phyloP scores from a whole-genome alignment of 2,329 filamentous ascomycete genomes.

The Verticillium albo-atrum region DNA sequence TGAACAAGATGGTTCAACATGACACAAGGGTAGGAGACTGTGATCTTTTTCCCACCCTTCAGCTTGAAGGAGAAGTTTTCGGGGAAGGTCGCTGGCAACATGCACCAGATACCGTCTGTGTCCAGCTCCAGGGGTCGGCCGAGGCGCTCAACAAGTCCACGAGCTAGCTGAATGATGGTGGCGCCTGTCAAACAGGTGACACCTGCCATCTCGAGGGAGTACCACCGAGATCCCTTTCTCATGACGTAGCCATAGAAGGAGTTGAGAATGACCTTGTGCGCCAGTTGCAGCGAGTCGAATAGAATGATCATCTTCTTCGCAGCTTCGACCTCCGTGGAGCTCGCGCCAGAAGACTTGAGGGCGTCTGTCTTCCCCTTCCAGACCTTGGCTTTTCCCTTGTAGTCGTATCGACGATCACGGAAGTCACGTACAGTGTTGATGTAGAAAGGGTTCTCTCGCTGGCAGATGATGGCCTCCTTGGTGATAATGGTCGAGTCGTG shows the following conservation, averaged over 20 bases:
- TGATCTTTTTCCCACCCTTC: constrained; percentile 91
- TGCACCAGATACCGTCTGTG: constrained; percentile 99
- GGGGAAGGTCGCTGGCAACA: constrained; percentile 91
- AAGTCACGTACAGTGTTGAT: constrained; percentile 95
- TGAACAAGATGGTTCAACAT: constrained; percentile 99
- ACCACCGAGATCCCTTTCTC: constrained; percentile 98
- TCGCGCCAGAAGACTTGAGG: constrained; percentile 77
- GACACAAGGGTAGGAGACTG: constrained; percentile 96
- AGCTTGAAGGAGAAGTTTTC: constrained; percentile 94
- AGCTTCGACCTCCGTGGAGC: constrained; percentile 73
- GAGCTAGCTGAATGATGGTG: constrained; percentile 93
- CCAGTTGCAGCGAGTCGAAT: constrained; percentile 92
- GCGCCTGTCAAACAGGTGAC: constrained; percentile 96
- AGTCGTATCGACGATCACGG: constrained; percentile 94
- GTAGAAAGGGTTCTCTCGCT: constrained; percentile 97
- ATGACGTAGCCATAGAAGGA: constrained; percentile 99
- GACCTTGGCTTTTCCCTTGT: constrained; percentile 95
- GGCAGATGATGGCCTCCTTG: constrained; percentile 95
- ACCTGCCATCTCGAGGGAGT: constrained; percentile 98
- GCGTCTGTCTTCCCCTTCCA: constrained; percentile 96
- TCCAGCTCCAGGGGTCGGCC: constrained; percentile 91
- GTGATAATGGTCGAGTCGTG: constrained; percentile 91
- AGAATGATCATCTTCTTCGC: constrained; percentile 99
- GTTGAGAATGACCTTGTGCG: constrained; percentile 98
- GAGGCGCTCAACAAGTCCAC: constrained; percentile 87